These are phyloP conservation scores for Pseudogymnoascus sp. DNA, from an alignment of 2,329 filamentous ascomycete species.

Conservation along the genomic window DNA sequence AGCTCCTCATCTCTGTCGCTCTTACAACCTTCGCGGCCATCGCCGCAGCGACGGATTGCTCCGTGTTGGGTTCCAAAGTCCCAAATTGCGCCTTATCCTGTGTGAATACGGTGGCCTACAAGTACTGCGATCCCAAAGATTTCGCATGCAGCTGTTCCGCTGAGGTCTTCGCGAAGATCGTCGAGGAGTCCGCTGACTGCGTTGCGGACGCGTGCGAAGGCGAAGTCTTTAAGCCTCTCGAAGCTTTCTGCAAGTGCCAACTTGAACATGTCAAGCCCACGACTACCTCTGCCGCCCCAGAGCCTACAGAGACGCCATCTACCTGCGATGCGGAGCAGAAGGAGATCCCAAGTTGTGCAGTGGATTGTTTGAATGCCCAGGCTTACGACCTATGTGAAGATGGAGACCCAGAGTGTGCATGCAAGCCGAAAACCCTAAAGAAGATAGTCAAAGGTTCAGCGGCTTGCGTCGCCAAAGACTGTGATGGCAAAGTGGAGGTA, in stretches of 20 bases:
- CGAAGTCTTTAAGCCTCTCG: background rate
- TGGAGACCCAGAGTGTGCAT: background rate
- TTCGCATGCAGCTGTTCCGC: background rate
- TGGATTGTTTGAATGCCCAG: background rate
- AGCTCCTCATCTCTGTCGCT: background rate
- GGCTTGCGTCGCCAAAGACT: background rate
- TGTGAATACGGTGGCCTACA: background rate
- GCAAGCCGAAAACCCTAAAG: background rate
- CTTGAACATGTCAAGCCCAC: background rate
- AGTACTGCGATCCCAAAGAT: background rate
- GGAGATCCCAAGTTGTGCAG: background rate
- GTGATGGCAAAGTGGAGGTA: background rate
- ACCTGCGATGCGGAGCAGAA: background rate
- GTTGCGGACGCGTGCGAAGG: background rate
- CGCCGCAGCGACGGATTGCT: background rate
- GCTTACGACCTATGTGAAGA: background rate
- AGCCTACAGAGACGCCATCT: background rate
- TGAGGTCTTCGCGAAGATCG: background rate
- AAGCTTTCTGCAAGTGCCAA: background rate
- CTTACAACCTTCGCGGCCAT: background rate
- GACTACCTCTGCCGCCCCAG: background rate
- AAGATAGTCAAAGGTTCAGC: background rate
- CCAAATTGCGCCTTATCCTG: background rate
- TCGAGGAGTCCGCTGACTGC: background rate
- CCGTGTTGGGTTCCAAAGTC: background rate